Percentiles rank a stretch among this genome's conserved stretches.
phyloP scores from a whole-genome alignment of 257 asterid species.

The Solanum megistacrolobum region DNA sequence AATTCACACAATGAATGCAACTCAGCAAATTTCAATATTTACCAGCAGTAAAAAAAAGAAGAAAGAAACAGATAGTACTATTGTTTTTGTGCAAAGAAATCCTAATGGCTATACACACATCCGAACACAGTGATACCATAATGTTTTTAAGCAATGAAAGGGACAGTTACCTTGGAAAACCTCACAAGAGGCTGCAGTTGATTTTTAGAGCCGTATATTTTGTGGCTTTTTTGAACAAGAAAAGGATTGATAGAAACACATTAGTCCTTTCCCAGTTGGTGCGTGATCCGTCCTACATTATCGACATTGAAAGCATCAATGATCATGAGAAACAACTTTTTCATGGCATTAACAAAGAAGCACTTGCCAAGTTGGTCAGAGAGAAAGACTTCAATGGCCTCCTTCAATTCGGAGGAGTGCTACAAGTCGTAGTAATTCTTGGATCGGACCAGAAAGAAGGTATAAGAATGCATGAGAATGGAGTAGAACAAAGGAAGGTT shows the following conservation, averaged over 20 bases:
- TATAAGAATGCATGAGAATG: neutral
- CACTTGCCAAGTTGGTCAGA: slow-evolving; percentile 2
- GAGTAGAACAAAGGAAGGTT: neutral
- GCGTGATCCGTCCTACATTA: neutral
- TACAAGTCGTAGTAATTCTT: neutral
- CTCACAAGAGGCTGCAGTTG: neutral
- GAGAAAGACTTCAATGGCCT: neutral
- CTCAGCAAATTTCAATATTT: neutral
- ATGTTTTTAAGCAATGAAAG: neutral
- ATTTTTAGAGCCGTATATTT: slow-evolving; percentile 2
- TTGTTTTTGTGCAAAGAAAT: neutral
- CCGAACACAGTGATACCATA: neutral
- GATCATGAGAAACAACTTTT: neutral
- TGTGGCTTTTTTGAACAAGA: neutral
- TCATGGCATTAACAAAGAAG: neutral
- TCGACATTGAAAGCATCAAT: neutral
- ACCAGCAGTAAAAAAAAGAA: neutral
- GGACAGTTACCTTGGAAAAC: neutral
- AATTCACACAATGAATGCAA: neutral
- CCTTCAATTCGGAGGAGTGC: neutral
- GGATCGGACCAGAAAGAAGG: neutral
- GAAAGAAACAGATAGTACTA: neutral
- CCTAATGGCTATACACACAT: neutral
- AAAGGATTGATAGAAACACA: neutral
- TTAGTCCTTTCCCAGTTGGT: neutral